Evolutionary conservation across 2,329 filamentous ascomycete genomes (phyloP), one percentile per base, ranked within the genome.

Genomic region (Penicillium sp.): DNA sequence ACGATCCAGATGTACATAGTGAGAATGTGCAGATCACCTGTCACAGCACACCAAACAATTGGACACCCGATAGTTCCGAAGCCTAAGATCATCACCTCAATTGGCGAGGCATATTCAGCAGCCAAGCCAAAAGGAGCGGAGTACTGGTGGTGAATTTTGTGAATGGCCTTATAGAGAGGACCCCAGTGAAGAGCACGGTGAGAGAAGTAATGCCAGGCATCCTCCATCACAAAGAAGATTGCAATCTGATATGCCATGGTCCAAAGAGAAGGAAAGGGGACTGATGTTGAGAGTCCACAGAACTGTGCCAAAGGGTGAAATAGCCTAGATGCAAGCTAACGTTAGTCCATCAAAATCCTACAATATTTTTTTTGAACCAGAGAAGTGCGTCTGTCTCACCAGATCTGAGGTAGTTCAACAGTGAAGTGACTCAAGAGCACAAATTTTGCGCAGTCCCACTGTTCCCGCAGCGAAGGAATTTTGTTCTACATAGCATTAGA

Each of bases 71-170:
- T 88, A 1, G 88, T 89, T 59, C 94, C 94, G 55, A 96, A 81
- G 36, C 93, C 94, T 46, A 99, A 86, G 53, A 95, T 84, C 89
- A 97, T 95, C 63, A 93, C 91, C 77, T 99, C 94, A 65, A 97
- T 95, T 0, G 94, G 94, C 40, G 93, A 97, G 7, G 94, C 94
- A 75, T 99, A 99, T 78, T 99, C 94, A 53, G 94, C 93, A 18
- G 94, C 93, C 49, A 99, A 82, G 64, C 94, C 94, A 70, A 99
- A 99, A 16, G 94, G 94, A 11, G 94, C 94, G 35, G 91, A 96
- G 81, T 99, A 99, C 70, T 94, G 93, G 81, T 99, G 94, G 79
- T 99, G 94, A 66, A 99, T 92, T 81, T 99, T 99, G 84, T 99
- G 94, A 68, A 99, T 90, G 69, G 87, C 84, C 81, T 91, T 96